Evolutionary conservation across 1,284 basidiomycete species (phyloP).

Genomic region (Boletellus dicymbophilus): DNA sequence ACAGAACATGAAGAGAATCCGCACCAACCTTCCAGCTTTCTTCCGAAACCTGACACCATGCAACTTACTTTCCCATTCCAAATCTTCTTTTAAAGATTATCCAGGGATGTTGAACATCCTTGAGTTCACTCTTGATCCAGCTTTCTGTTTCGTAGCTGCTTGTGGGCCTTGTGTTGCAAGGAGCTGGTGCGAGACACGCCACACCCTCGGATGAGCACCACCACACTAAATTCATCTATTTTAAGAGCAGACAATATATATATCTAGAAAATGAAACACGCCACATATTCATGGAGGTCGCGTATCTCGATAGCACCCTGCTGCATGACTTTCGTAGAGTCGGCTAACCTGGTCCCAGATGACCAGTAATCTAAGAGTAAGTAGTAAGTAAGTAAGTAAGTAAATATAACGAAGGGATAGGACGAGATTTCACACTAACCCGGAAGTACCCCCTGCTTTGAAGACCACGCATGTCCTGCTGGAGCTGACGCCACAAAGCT

Average conservation of each 20-base stretch:
- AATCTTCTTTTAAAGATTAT: constrained; percentile 46
- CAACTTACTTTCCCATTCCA: constrained; percentile 40
- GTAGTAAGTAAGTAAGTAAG: too few relatives aligned
- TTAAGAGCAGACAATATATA: neutral
- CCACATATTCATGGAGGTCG: constrained; percentile 76
- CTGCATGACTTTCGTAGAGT: constrained; percentile 56
- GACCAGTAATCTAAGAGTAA: constrained; percentile 82
- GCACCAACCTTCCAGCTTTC: constrained; percentile 61
- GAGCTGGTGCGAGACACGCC: constrained; percentile 49
- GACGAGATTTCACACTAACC: constrained; percentile 51
- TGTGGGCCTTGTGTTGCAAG: constrained; percentile 57
- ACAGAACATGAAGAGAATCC: neutral
- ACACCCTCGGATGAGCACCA: constrained; percentile 67
- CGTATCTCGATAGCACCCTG: constrained; percentile 50
- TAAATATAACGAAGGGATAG: constrained; percentile 4
- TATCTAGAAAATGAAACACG: constrained; percentile 25
- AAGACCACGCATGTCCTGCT: constrained; percentile 63
- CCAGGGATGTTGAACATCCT: constrained; percentile 62
- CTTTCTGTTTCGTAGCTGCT: constrained; percentile 65
- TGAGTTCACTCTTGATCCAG: constrained; percentile 64
- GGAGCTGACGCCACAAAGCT: constrained; percentile 64
- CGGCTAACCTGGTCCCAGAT: constrained; percentile 64
- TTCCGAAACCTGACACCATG: constrained; percentile 67
- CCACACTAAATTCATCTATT: constrained; percentile 59
- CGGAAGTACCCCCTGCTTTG: constrained; percentile 77